Conservation (phyloP, 345 rosid species). For the Eucalyptus albens region DNA sequence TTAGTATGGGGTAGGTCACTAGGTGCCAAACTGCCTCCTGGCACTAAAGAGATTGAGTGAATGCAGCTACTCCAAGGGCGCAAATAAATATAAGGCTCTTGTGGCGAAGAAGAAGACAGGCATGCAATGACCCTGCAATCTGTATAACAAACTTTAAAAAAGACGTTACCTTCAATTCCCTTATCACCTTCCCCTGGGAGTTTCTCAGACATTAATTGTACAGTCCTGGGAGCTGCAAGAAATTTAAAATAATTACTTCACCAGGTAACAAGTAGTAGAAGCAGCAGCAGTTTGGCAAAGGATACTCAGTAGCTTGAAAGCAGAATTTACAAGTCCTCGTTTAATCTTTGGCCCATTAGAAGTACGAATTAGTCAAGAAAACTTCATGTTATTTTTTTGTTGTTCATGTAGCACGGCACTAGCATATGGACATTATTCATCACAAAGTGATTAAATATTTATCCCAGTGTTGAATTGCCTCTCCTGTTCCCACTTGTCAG, state of each 20-base stretch:
- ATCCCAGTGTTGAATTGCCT: neutral
- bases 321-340: neutral
- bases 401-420: neutral
- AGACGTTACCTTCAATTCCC: constrained; percentile 70
- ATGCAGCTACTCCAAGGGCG: neutral
- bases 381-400: neutral
- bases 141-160: neutral
- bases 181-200: constrained; percentile 91
- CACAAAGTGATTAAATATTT: neutral
- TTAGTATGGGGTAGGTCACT: neutral
- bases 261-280: neutral
- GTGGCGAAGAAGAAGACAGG: neutral
- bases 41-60: neutral
- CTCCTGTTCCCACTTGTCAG: neutral
- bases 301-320: neutral
- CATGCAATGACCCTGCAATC: neutral
- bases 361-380: neutral
- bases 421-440: neutral
- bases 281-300: neutral
- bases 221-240: constrained; percentile 81
- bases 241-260: neutral
- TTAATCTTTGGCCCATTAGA: neutral
- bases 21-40: neutral
- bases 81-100: neutral
- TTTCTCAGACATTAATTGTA: constrained; percentile 95